Evolutionary conservation across 305 asterid species (phyloP).

Genomic region (Lippia alba): DNA sequence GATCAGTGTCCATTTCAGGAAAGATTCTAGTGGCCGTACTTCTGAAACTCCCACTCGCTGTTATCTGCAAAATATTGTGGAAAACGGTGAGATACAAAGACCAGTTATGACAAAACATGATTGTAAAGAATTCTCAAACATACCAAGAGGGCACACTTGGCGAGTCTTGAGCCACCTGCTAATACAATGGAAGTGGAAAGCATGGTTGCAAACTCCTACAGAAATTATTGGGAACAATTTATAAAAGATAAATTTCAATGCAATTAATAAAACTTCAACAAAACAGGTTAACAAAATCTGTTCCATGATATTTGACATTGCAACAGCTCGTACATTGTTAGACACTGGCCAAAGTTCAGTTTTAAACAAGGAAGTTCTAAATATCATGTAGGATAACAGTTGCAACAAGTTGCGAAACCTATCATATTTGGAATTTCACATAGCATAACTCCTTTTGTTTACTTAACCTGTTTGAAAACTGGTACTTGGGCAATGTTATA

Average conservation of each 20-base stretch:
- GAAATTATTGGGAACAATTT: background rate
- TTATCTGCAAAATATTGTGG: slow-evolving; percentile 55
- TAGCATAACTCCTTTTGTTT: background rate
- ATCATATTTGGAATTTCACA: background rate
- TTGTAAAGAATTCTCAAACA: background rate
- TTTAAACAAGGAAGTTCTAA: slow-evolving; percentile 1
- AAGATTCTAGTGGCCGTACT: slow-evolving; percentile 71
- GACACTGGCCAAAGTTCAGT: background rate
- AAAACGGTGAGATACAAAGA: background rate
- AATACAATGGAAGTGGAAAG: slow-evolving; percentile 90
- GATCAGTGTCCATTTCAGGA: background rate
- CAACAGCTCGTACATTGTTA: background rate
- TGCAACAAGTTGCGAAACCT: background rate
- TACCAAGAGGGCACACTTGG: slow-evolving; percentile 96
- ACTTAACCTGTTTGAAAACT: background rate
- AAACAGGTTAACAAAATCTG: background rate
- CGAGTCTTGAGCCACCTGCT: slow-evolving; percentile 99
- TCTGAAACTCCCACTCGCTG: slow-evolving; percentile 97
- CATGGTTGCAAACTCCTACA: slow-evolving; percentile 32
- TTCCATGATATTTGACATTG: background rate
- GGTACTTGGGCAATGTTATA: background rate
- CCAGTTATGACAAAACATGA: background rate
- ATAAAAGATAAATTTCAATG: background rate
- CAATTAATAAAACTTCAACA: background rate
- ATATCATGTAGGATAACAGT: background rate